Percentiles rank a stretch among this genome's conserved stretches.
Conservation (phyloP, 140 eudicot genomes). For the Ambrosia hybrid region DNA sequence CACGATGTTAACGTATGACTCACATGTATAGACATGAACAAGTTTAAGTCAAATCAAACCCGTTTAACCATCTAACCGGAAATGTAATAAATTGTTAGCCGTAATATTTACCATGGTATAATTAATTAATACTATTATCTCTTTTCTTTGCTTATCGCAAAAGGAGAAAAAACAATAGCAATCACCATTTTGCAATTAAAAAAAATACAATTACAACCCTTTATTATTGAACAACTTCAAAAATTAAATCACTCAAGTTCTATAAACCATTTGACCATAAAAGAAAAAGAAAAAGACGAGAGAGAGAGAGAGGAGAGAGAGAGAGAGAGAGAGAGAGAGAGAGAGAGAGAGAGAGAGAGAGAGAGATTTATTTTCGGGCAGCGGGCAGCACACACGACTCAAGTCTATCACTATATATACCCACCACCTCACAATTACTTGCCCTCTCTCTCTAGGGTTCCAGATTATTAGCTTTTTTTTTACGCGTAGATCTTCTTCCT, state of each 20-base stretch:
- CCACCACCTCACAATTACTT: constrained; percentile 17
- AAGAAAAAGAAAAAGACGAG: neutral
- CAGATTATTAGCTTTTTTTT: constrained; percentile 12
- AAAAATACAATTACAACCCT: neutral
- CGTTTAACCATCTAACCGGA: too few species aligned
- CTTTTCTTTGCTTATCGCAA: too few species aligned
- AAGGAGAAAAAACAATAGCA: too few species aligned
- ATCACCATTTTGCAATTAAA: too few species aligned
- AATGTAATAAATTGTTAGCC: too few species aligned
- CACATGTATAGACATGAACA: too few species aligned
- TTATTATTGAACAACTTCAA: neutral
- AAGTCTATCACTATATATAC: constrained; percentile 31
- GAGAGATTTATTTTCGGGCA: constrained; percentile 20
- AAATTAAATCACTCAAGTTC: neutral
- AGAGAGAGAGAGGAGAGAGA: constrained; percentile 23
- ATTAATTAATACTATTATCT: too few species aligned
- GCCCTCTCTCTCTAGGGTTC: constrained; percentile 14
- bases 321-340: constrained; percentile 14
- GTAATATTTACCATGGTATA: neutral
- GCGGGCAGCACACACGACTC: constrained; percentile 49
- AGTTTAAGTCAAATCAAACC: too few species aligned
- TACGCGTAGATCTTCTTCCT: constrained; percentile 30
- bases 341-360: constrained; percentile 19
- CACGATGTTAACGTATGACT: too few species aligned
- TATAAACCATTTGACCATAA: constrained; percentile 8